phyloP scores from a whole-genome alignment of 768 basidiomycete species.

The Leccinum ochraceum region DNA sequence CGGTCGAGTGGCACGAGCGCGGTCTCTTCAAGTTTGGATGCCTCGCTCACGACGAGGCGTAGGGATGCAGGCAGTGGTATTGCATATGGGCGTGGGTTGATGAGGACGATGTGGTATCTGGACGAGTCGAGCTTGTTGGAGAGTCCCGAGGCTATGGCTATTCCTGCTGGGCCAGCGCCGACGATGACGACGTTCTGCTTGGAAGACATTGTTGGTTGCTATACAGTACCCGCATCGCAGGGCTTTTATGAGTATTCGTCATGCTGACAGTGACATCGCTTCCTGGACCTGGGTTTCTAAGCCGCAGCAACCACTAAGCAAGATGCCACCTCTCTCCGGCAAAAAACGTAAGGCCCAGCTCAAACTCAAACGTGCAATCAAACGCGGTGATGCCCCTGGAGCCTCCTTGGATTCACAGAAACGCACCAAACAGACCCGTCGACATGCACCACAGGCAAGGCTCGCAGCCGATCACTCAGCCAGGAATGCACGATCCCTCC shows the following conservation, averaged over 20 bases:
- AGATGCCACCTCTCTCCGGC: constrained; percentile 42
- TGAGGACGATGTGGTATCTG: constrained; percentile 53
- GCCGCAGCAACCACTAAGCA: background rate
- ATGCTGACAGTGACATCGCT: background rate
- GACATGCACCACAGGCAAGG: constrained; percentile 7
- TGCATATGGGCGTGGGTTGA: constrained; percentile 52
- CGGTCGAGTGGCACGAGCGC: constrained; percentile 54
- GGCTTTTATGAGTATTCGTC: background rate
- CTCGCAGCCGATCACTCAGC: constrained; percentile 34
- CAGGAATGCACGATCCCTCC: constrained; percentile 48
- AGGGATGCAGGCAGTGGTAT: constrained; percentile 51
- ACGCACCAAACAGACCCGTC: constrained; percentile 11
- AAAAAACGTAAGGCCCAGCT: constrained; percentile 73
- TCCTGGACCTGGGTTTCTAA: background rate
- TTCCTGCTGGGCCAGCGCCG: constrained; percentile 54
- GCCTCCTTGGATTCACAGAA: constrained; percentile 24
- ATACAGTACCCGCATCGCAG: background rate
- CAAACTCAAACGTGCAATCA: constrained; percentile 79
- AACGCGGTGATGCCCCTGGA: constrained; percentile 67
- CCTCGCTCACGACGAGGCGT: constrained; percentile 48
- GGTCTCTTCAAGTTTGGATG: constrained; percentile 40
- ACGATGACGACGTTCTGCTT: constrained; percentile 52
- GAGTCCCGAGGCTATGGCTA: constrained; percentile 45
- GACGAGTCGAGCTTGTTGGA: constrained; percentile 49
- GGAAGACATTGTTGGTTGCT: constrained; percentile 9